Conservation (phyloP, 2,329 filamentous ascomycete species). For the Dothistroma septosporum region DNA sequence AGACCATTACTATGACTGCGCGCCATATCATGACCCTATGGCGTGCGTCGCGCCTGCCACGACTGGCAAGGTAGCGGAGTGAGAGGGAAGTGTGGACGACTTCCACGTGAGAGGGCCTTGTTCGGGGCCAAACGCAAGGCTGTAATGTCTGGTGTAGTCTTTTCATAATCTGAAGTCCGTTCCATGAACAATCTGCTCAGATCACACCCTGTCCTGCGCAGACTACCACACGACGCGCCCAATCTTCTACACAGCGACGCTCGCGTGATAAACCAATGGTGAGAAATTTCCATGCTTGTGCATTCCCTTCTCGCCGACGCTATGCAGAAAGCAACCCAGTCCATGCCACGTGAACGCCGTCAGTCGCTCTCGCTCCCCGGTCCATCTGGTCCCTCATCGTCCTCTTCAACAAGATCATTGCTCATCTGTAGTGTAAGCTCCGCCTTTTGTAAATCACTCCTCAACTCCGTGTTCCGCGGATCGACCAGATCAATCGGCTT, state of each 20-base stretch:
- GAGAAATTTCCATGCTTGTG: neutral
- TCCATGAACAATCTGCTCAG: neutral
- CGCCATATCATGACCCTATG: slow-evolving; percentile 8
- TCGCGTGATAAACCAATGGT: neutral
- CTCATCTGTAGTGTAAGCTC: slow-evolving; percentile 58
- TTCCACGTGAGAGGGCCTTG: neutral
- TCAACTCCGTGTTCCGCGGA: slow-evolving; percentile 61
- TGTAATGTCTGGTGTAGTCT: slow-evolving; percentile 17
- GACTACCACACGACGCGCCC: neutral
- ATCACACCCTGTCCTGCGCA: neutral
- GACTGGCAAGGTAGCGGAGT: slow-evolving; percentile 6
- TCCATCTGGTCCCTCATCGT: slow-evolving; percentile 38
- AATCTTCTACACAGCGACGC: neutral
- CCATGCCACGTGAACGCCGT: slow-evolving; percentile 9
- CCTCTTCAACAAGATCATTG: slow-evolving; percentile 48
- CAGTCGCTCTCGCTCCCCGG: slow-evolving; percentile 48
- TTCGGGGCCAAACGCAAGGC: neutral
- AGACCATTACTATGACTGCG: neutral
- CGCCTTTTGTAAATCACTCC: slow-evolving; percentile 62
- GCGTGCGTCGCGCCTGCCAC: slow-evolving; percentile 5
- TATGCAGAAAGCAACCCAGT: slow-evolving; percentile 2
- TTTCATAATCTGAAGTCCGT: slow-evolving; percentile 8
- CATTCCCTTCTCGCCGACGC: neutral
- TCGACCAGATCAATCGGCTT: slow-evolving; percentile 70
- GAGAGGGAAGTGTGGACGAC: neutral